Evolutionary conservation across 1,284 basidiomycete species (phyloP), one percentile per base, ranked within the genome.

Genomic region (Fomes fomentarius): DNA sequence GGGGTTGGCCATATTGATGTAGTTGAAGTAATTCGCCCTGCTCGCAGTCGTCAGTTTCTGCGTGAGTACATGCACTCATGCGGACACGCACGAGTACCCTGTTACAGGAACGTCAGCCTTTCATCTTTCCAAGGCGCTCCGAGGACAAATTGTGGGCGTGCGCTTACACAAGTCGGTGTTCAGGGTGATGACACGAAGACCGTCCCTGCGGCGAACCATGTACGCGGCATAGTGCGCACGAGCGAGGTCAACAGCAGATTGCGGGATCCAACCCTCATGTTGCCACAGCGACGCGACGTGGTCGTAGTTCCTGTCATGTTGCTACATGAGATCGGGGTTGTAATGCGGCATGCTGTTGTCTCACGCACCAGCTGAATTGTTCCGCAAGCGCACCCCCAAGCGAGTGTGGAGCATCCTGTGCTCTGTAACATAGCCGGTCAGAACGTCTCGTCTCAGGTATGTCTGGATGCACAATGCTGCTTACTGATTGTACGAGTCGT

Each of bases 181-280:
- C 57, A 93, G 69, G 33, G 88, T 84, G 54, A 93, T 89, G 40
- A 93, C 72, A 26, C 88, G 77, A 25, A 94, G 72, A 1, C 89
- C 89, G 56, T 90, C 84, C 6, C 69, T 63, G 19, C 89, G 82
- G 58, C 79, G 77, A 17, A 91, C 87, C 72, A 84, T 85, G 67
- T 91, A 93, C 11, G 79, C 90, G 9, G 84, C 81, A 63, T 93
- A 93, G 69, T 93, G 89, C 1, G 83, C 74, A 43, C 80, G 78
- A 0, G 89, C 88, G 45, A 80, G 72, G 49, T 80, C 67, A 1
- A 84, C 82, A 7, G 83, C 80, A 6, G 77, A 71, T 40, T 81
- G 73, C 7, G 83, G 78, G 39, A 93, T 73, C 91, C 91, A 94
- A 2, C 80, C 71, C 64, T 93, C 83, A 51, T 85, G 77, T 61